Base-by-base conservation (phyloP, 345 rosid genomes). In the Camelina neglecta region DNA sequence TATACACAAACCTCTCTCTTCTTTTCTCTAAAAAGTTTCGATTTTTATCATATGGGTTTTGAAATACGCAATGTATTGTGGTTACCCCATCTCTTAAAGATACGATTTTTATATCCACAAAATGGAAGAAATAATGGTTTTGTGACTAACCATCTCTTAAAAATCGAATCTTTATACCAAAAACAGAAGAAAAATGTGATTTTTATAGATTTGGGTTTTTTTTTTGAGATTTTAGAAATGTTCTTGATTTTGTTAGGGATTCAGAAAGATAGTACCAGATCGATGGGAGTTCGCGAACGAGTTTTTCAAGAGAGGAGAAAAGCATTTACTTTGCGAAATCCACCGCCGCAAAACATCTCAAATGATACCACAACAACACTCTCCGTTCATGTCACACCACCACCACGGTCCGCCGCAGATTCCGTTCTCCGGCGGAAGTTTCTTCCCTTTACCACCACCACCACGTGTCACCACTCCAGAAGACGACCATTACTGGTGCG, bases 241-340 rank as follows among this genome's bases (percentile, higher is more conserved):
- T 15, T 47, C 8, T 2, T 16, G 54, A 49, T 18, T 20, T 20
- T 51, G 56, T 36, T 87, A 94, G 98, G 98, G 98, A 60, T 94
- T 94, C 75, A 90, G 96, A 72, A 94, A 94, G 90, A 90, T 94
- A 57, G 98, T 94, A 10, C 98, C 97, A 1, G 98, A 94, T 84
- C 82, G 96, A 78, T 94, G 98, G 98, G 98, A 94, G 79, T 94
- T 94, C 41, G 97, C 97, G 0, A 94, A 94, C 60, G 98, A 92
- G 82, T 86, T 82, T 80, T 94, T 94, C 89, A 88, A 87, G 75
- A 89, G 88, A 64, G 98, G 98, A 67, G 97, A 94, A 44, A 92
- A 94, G 77, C 96, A 94, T 75, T 69, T 92, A 64, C 93, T 94
- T 50, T 94, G 96, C 54, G 97, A 90, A 85, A 94, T 94, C 90